Base-by-base conservation (phyloP, 345 rosid genomes). In the Camelina sativa region DNA sequence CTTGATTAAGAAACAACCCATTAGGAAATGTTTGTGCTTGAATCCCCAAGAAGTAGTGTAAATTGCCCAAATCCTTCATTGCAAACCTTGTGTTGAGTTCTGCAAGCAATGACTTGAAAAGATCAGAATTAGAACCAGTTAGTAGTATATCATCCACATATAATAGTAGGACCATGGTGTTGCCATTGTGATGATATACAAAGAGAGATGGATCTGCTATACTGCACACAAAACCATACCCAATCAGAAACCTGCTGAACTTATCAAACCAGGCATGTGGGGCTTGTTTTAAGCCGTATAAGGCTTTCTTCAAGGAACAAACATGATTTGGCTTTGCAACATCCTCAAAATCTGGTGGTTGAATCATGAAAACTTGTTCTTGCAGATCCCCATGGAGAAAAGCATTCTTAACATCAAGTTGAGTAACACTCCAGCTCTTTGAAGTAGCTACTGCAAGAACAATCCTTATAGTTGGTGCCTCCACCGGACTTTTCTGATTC, bases 321-420 rank as follows among this genome's bases (percentile, higher is more conserved):
- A 62, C 22, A 62, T 62, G 67, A 8, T 2, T 0, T 0, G 20
- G 52, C 0, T 13, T 0, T 1, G 4, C 0, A 0, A 3, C 0
- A 4, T 62, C 7, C 1, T 11, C 67, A 13, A 62, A 43, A 0
- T 37, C 67, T 0, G 13, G 52, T 2, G 52, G 67, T 8, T 62
- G 67, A 0, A 7, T 0, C 52, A 62, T 62, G 4, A 3, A 62
- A 0, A 62, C 67, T 0, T 3, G 6, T 3, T 50, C 32, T 7
- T 48, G 8, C 6, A 62, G 3, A 0, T 38, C 52, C 0, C 52
- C 52, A 13, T 41, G 37, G 0, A 44, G 9, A 1, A 22, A 22
- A 22, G 22, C 1, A 1, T 22, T 22, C 22, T 22, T 22, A 22
- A 22, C 22, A 22, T 57, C 62, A 0, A 57, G 4, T 4, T 59